Conservation (phyloP, 2,329 filamentous ascomycete species). For the Fusarium drepaniforme region DNA sequence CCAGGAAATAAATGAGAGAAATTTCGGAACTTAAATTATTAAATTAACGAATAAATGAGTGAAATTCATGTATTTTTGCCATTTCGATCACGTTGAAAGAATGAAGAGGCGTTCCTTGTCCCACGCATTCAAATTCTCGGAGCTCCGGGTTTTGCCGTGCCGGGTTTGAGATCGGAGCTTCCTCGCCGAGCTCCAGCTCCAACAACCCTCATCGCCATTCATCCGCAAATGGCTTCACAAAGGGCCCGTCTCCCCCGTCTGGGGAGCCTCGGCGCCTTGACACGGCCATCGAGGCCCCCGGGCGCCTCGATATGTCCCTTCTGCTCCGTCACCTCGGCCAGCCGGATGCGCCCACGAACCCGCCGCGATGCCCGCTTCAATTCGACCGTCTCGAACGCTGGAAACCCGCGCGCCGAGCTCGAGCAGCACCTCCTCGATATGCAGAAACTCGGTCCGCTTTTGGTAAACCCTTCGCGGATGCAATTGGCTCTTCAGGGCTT, state of each 20-base stretch:
- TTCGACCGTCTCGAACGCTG: constrained; percentile 45
- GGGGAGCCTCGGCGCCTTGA: constrained; percentile 44
- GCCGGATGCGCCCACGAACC: constrained; percentile 34
- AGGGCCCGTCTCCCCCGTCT: constrained; percentile 44
- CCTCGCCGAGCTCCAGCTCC: constrained; percentile 30
- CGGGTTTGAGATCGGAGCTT: constrained; percentile 34
- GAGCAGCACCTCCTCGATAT: constrained; percentile 70
- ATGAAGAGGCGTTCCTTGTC: neutral
- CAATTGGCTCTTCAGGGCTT: constrained; percentile 78
- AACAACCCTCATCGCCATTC: constrained; percentile 34
- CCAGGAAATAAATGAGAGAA: neutral
- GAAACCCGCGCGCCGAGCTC: constrained; percentile 64
- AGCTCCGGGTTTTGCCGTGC: constrained; percentile 46
- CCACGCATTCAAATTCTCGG: neutral
- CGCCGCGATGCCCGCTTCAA: constrained; percentile 45
- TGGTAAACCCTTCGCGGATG: constrained; percentile 76
- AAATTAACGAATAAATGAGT: neutral
- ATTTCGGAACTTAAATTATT: neutral
- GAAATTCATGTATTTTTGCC: neutral
- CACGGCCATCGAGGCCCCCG: constrained; percentile 25
- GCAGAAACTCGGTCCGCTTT: constrained; percentile 69
- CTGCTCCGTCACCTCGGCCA: constrained; percentile 44
- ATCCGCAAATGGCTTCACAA: constrained; percentile 48
- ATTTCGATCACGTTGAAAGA: neutral
- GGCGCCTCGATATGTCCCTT: constrained; percentile 46